Conservation (phyloP, 2,329 filamentous ascomycete species). For the Colletotrichum lupini region DNA sequence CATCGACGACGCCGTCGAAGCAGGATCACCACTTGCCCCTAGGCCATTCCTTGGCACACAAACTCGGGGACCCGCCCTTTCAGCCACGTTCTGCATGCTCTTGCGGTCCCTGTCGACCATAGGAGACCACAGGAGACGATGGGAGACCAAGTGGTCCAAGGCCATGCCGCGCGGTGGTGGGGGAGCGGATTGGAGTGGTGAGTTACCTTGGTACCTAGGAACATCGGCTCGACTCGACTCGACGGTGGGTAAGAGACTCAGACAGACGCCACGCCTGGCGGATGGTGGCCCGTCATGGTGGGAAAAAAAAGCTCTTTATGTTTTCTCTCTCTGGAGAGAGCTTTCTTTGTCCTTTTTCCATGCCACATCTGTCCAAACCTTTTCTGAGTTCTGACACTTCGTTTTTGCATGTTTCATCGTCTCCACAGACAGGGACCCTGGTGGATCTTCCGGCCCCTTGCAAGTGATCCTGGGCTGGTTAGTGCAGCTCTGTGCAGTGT, state of each 20-base stretch:
- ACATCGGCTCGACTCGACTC: background rate
- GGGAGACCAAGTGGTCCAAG: background rate
- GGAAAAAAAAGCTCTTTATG: constrained; percentile 8
- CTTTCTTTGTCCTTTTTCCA: constrained; percentile 28
- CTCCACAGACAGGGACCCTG: constrained; percentile 25
- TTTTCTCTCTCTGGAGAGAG: constrained; percentile 3
- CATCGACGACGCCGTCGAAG: background rate
- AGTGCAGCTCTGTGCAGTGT: constrained; percentile 17
- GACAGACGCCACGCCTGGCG: constrained; percentile 22
- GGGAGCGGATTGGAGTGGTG: background rate
- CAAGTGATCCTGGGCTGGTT: constrained; percentile 13
- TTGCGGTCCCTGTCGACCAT: constrained; percentile 9
- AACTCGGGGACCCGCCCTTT: background rate
- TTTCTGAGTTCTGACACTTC: constrained; percentile 16
- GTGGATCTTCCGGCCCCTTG: constrained; percentile 28
- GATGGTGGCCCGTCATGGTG: constrained; percentile 8
- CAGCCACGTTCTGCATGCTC: constrained; percentile 18
- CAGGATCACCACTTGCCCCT: constrained; percentile 2
- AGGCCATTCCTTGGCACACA: constrained; percentile 28
- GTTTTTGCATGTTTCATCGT: constrained; percentile 33
- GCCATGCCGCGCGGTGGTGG: constrained; percentile 28
- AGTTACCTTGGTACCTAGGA: background rate
- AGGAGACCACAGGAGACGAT: background rate
- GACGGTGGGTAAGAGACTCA: constrained; percentile 6
- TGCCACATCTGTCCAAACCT: constrained; percentile 8